Conservation (phyloP, 2,329 filamentous ascomycete species). For the Sclerotinia spermophila region DNA sequence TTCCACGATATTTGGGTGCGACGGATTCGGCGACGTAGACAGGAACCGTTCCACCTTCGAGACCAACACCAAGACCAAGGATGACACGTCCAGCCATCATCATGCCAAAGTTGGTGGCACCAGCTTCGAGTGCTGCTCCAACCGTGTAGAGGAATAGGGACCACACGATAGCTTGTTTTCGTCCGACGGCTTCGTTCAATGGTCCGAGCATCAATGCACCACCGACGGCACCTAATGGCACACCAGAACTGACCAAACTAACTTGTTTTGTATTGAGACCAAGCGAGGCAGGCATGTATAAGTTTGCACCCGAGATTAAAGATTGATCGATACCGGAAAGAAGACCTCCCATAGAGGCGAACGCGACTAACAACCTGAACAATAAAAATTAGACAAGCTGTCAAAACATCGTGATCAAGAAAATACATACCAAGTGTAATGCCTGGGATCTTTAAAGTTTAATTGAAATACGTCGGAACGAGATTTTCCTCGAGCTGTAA, state of each 20-base stretch:
- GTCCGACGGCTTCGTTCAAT: slow-evolving; percentile 63
- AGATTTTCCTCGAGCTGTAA: slow-evolving; percentile 29
- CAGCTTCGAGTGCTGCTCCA: slow-evolving; percentile 65
- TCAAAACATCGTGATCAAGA: neutral
- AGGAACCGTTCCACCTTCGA: slow-evolving; percentile 71
- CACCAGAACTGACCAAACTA: slow-evolving; percentile 65
- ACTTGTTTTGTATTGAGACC: slow-evolving; percentile 53
- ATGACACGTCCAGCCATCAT: slow-evolving; percentile 66
- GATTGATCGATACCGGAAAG: slow-evolving; percentile 71
- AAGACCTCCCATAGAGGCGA: slow-evolving; percentile 72
- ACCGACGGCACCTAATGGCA: slow-evolving; percentile 68
- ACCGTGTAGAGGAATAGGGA: slow-evolving; percentile 67
- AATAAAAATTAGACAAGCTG: neutral
- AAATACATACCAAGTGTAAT: slow-evolving; percentile 51
- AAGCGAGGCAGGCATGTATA: slow-evolving; percentile 56
- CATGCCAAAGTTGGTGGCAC: slow-evolving; percentile 66
- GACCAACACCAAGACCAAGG: slow-evolving; percentile 66
- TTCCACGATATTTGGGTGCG: slow-evolving; percentile 62
- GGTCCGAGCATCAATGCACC: slow-evolving; percentile 66
- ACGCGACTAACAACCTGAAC: slow-evolving; percentile 41
- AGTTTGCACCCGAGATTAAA: slow-evolving; percentile 66
- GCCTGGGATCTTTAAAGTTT: slow-evolving; percentile 56
- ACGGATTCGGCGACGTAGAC: slow-evolving; percentile 74
- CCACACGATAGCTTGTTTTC: slow-evolving; percentile 66
- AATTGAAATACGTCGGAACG: slow-evolving; percentile 46